phyloP scores from a whole-genome alignment of 352 stramenopile genomes.

The Globisporangium cederbergense region DNA sequence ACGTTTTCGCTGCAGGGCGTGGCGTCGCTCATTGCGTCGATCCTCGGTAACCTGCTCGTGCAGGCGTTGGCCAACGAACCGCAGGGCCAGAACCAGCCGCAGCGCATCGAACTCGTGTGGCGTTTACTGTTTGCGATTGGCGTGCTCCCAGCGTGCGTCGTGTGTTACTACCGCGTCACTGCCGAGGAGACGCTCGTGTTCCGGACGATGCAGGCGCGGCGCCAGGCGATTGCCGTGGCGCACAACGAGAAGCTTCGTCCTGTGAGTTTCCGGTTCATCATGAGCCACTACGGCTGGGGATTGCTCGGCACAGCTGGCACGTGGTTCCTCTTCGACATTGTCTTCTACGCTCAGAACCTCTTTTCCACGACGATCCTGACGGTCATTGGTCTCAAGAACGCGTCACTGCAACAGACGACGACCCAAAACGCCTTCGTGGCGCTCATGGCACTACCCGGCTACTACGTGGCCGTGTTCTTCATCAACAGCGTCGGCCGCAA shows the following conservation, averaged over 20 bases:
- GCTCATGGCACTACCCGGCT: conserved; percentile 72
- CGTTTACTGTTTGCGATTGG: conserved; percentile 57
- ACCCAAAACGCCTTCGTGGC: conserved; percentile 45
- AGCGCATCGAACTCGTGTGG: conserved; percentile 55
- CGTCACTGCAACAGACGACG: conserved; percentile 48
- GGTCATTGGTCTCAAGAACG: conserved; percentile 45
- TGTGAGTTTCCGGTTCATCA: conserved; percentile 28
- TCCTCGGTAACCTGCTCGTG: conserved; percentile 59
- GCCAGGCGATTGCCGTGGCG: background rate
- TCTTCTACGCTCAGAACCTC: conserved; percentile 77
- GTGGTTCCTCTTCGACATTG: conserved; percentile 88
- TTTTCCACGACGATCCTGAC: conserved; percentile 70
- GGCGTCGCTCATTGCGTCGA: conserved; percentile 41
- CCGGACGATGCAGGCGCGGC: too few relatives aligned
- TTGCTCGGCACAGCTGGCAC: conserved; percentile 66
- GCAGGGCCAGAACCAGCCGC: conserved; percentile 30
- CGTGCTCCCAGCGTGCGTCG: conserved; percentile 47
- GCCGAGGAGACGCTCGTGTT: conserved; percentile 15
- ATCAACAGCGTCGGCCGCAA: conserved; percentile 40
- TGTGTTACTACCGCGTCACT: conserved; percentile 62
- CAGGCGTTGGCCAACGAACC: conserved; percentile 37
- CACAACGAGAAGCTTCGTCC: background rate
- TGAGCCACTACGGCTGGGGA: conserved; percentile 43
- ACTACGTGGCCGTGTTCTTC: conserved; percentile 73
- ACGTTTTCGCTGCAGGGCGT: conserved; percentile 67